These are phyloP conservation scores for Naumovozyma castellii DNA, from an alignment of 805 yeast genomes.

Conservation along the genomic window DNA sequence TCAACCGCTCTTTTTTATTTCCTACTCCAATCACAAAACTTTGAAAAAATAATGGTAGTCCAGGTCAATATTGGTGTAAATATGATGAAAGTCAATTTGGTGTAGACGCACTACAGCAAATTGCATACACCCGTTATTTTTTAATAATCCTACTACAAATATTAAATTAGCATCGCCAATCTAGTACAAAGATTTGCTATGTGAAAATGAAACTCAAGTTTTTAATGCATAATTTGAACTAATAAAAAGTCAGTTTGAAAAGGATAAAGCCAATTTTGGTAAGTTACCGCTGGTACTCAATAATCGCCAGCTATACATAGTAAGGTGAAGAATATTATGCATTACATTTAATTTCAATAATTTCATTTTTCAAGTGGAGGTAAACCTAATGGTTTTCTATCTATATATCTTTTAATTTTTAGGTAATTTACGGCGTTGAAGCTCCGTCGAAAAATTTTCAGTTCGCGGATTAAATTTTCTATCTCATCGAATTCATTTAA, in stretches of 20 bases:
- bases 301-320: conserved; percentile 14
- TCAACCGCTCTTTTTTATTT: conserved; percentile 20
- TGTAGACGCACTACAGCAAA: conserved; percentile 14
- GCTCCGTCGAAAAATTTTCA: too few relatives aligned
- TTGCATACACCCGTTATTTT: conserved; percentile 14
- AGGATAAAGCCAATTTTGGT: too few relatives aligned
- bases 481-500: too few relatives aligned
- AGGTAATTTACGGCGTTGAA: too few relatives aligned
- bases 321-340: conserved; percentile 12
- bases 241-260: conserved; percentile 7
- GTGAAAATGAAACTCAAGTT: conserved; percentile 16
- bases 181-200: conserved; percentile 15
- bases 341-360: conserved; percentile 12
- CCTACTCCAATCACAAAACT: conserved; percentile 18
- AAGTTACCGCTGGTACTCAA: conserved; percentile 5
- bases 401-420: too few relatives aligned
- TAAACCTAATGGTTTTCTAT: too few relatives aligned
- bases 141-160: conserved; percentile 16
- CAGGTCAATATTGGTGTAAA: conserved; percentile 20
- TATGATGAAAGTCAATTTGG: conserved; percentile 14
- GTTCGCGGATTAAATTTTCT: too few relatives aligned
- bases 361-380: too few relatives aligned
- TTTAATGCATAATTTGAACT: conserved; percentile 15
- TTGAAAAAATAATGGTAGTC: conserved; percentile 18
- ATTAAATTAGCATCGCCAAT: conserved; percentile 15